Evolutionary conservation across 176 grass and related monocot genomes (phyloP).

Genomic region (Elymus sibiricus): DNA sequence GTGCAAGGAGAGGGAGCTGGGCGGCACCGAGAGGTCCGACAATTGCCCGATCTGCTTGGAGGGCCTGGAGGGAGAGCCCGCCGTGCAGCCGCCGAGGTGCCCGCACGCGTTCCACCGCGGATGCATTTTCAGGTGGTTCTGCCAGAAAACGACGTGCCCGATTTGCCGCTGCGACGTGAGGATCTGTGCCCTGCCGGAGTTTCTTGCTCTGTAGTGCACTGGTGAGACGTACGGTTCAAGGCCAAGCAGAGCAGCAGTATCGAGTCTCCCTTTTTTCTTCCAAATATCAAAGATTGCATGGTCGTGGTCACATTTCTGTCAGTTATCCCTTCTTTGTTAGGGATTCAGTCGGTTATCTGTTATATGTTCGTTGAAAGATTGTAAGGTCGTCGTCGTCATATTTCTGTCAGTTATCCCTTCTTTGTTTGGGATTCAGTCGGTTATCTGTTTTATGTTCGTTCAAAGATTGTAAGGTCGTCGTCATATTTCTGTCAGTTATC

Average conservation of each 20-base stretch:
- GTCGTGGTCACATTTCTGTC: background rate
- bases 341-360: too few species aligned
- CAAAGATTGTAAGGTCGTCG: too few species aligned
- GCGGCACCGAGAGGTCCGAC: background rate
- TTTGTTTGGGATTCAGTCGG: too few species aligned
- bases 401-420: too few species aligned
- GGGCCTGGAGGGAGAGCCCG: background rate
- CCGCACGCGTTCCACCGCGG: background rate
- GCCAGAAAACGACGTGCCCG: background rate
- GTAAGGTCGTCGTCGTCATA: too few species aligned
- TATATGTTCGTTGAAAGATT: too few species aligned
- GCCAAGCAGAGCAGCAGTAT: background rate
- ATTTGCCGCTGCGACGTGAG: background rate
- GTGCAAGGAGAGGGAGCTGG: background rate
- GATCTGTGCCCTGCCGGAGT: background rate
- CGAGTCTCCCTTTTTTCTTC: background rate
- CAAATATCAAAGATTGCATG: background rate
- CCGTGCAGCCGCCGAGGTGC: background rate
- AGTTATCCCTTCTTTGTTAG: too few species aligned
- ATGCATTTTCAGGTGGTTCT: background rate
- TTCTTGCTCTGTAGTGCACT: background rate
- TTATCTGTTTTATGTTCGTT: too few species aligned
- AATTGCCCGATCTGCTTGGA: background rate
- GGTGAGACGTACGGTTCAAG: background rate
- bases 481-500: too few species aligned